phyloP scores from a whole-genome alignment of 805 yeast species.

The Yarrowia alimentaria region DNA sequence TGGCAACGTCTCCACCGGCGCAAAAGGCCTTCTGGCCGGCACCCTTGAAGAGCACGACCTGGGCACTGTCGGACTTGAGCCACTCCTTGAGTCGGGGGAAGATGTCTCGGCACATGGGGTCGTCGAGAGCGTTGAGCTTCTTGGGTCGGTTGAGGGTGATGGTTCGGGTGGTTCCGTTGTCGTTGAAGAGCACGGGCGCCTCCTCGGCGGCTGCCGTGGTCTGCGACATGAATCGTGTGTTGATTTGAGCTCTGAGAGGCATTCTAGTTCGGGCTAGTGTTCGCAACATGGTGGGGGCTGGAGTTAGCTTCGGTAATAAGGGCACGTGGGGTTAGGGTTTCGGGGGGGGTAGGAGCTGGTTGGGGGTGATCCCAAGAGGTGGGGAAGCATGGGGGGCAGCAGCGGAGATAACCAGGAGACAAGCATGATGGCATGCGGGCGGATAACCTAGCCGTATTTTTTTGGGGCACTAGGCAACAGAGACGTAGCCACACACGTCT shows the following conservation, averaged over 20 bases:
- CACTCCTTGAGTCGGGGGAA: constrained; percentile 74
- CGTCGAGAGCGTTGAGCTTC: constrained; percentile 81
- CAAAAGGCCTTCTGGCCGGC: constrained; percentile 67
- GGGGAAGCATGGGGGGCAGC: too few relatives aligned
- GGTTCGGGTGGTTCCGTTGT: constrained; percentile 64
- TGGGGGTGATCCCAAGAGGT: too few relatives aligned
- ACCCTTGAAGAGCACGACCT: constrained; percentile 67
- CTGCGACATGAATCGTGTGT: constrained; percentile 26
- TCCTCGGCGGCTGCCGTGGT: constrained; percentile 30
- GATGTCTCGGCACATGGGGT: constrained; percentile 70
- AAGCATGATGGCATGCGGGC: too few relatives aligned
- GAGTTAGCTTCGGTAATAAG: constrained; percentile 2
- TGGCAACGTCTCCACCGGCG: constrained; percentile 95
- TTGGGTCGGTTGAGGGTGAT: constrained; percentile 74
- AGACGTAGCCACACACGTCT: too few relatives aligned
- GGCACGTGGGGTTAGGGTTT: background rate
- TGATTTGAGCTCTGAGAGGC: constrained; percentile 41
- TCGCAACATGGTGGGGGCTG: constrained; percentile 26
- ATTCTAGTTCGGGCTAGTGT: constrained; percentile 32
- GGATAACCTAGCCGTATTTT: too few relatives aligned
- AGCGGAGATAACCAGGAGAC: too few relatives aligned
- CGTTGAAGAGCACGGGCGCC: constrained; percentile 62
- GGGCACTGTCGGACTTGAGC: constrained; percentile 63
- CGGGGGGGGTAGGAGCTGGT: background rate
- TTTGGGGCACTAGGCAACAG: too few relatives aligned